Base-by-base conservation (phyloP, 2,329 filamentous ascomycete genomes). In the Lachnellula hyalina region DNA sequence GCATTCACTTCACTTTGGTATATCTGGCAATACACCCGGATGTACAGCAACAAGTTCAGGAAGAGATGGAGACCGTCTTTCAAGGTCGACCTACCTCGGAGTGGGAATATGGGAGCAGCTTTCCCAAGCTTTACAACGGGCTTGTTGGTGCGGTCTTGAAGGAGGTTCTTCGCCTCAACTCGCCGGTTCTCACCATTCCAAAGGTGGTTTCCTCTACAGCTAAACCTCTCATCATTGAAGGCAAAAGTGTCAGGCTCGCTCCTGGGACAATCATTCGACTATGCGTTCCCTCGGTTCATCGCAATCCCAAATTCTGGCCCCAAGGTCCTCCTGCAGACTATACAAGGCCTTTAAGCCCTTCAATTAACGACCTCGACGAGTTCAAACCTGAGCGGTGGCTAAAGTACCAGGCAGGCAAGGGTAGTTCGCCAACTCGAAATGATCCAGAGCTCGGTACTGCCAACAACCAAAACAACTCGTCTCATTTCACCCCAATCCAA, bases 121-220 rank as follows among this genome's bases (percentile, higher is more conserved):
- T 91, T 57, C 83, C 81, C 38, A 74, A 77, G 11, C 76, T 93
- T 58, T 80, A 88, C 64, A 80, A 78, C 11, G 83, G 84, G 57
- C 84, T 89, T 78, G 73, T 86, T 11, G 89, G 85, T 17, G 88
- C 89, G 4, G 80, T 85, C 62, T 81, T 92, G 78, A 88, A 89
- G 66, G 89, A 94, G 73, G 84, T 85, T 34, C 76, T 93, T 52
- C 82, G 89, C 14, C 63, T 90, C 44, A 75, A 89, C 49, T 86
- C 87, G 1, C 83, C 88, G 0, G 84, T 89, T n/a, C 73, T 83
- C 46, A 81, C 80, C 49, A 84, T 93, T 23, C 88, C 88, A 34
- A 93, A 94, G 71, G 78, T 75, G 52, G 78, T 81, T 3, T 65
- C 70, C 5, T 66, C 71, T 1, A 64, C 67, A 4, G 65, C 73